Base-by-base conservation (phyloP, 495 filamentous ascomycete genomes). In the Xylaria cubensis region DNA sequence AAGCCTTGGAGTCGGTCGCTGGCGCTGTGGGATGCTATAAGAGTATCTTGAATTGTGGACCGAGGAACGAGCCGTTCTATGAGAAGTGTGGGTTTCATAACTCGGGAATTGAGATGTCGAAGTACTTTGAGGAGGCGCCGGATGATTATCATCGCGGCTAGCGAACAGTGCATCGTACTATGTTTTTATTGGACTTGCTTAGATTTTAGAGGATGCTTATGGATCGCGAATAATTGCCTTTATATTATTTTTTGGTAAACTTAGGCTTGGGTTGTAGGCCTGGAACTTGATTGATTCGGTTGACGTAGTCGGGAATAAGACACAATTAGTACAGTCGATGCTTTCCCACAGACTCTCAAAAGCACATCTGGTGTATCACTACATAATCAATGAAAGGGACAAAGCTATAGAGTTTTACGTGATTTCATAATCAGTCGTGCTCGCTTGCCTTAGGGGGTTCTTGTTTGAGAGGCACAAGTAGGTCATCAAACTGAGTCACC, bases 81-180 rank as follows among this genome's bases (percentile, higher is more conserved):
- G 87, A 92, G 59, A 97, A 97, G 85, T 97, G 94, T 74, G 94
- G 93, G 15, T 97, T 75, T 50, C 92, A 92, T 81, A 85, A 94
- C 56, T 96, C 94, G 26, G 96, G 96, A 8, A 82, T 97, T 64
- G 94, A 99, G 82, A 99, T 99, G 96, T 95, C 94, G 50, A 94
- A 95, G 80, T 97, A 98, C 80, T 94, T 94, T 78, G 92, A 90
- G 64, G 77, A 76, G n/a, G 79, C 77, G 64, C 67, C 63, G 59
- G 75, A 79, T 51, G 66, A 62, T 4, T 79, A 79, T 56, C 74
- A 74, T 67, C 74, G 77, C 34, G 77, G 77, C 7, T 77, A 62
- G 75, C 21, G 39, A 29, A 5, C 24, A 10, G 10, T 56, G 29
- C n/a, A 24, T 0, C 36, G n/a, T 24, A 17, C 2, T 0, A 29